Evolutionary conservation across 495 filamentous ascomycete genomes (phyloP), one percentile per base, ranked within the genome.

Genomic region (Aspergillus incahuasiensis): DNA sequence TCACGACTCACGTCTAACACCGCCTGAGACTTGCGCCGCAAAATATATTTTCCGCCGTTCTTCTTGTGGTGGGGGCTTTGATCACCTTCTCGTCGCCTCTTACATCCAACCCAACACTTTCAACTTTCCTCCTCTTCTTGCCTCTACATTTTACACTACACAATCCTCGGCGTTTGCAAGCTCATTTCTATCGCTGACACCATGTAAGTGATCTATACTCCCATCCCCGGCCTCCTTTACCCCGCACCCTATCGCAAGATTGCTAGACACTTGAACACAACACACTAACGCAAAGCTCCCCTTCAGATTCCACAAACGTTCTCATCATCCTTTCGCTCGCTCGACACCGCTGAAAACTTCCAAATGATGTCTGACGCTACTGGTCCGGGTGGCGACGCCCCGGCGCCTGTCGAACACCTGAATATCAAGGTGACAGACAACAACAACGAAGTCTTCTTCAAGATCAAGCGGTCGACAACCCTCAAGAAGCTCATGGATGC

Each of bases 351-450:
- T 21, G 52, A 40, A 40, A 11, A 35, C 8, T 35, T 35, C 12
- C 32, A 30, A 1, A 52, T 13, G 8, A 84, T 83, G 80, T 77
- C 82, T 18, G 80, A 83, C 61, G 28, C 62, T 58, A 53, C 62
- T 58, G 56, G 16, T 49, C 63, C 52, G 45, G 72, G 64, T 16
- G 76, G 78, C 22, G 79, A 78, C 39, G 84, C 80, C 52, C 82
- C 85, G 39, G 78, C 81, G 41, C 73, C 79, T 21, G 74, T 70
- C 34, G 95, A 97, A 71, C 95, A 99, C 70, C 79, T 99, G 7
- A 99, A 99, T 71, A 97, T 99, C 79, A 99, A 99, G 68, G 95
- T 99, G n/a, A 97, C 95, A 0, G 95, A 99, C 62, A 96, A 96
- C 76, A 96, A 99, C 77, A 99, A 99, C 65, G 95, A 99, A 63